Evolutionary conservation across 176 grass and related monocot species (phyloP), one percentile per base, ranked within the genome.

Genomic region (Puya raimondii): DNA sequence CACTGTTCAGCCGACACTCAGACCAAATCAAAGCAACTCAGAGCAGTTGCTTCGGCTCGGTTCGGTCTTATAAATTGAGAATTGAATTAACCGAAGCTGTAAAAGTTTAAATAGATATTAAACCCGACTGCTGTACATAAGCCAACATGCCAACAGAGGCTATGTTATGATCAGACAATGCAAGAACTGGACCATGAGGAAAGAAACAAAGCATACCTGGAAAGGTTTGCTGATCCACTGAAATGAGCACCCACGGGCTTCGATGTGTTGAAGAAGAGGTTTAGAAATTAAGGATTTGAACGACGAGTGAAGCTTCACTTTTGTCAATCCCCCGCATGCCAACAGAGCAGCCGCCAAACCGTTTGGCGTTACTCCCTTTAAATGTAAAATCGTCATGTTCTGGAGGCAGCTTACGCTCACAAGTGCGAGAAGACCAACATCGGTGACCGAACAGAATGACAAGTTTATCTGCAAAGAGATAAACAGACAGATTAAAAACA

Each of bases 181-280:
- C 3, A 2, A 70, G 47, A 23, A 22, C 13, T 66, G 64, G 64
- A 3, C 23, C 47, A 25, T 63, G 1, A 56, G 15, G 8, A 47
- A 14, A 64, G 18, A 52, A 52, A 12, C 49, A 53, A 64, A 78
- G 0, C 48, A 64, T 84, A 96, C 88, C 88, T 90, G 85, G 14
- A 81, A 90, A 57, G 93, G 89, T 78, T 97, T 97, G 58, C 81
- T 66, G 58, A 83, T 83, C 89, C 94, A 97, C 47, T 84, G 86
- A 68, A 92, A 78, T 27, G 69, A n/a, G 68, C 89, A 92, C 3
- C 94, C 86, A 1, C 89, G 61, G 1, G 71, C 70, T 79, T 84
- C 84, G 0, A 88, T 77, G 17, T 76, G 75, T 83, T 83, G 77
- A 22, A 97, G 58, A 76, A 92, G 79, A 80, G 68, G 79, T 7